Evolutionary conservation across 441 rosid genomes (phyloP), one percentile per base, ranked within the genome.

Genomic region (Jatropha multifida): DNA sequence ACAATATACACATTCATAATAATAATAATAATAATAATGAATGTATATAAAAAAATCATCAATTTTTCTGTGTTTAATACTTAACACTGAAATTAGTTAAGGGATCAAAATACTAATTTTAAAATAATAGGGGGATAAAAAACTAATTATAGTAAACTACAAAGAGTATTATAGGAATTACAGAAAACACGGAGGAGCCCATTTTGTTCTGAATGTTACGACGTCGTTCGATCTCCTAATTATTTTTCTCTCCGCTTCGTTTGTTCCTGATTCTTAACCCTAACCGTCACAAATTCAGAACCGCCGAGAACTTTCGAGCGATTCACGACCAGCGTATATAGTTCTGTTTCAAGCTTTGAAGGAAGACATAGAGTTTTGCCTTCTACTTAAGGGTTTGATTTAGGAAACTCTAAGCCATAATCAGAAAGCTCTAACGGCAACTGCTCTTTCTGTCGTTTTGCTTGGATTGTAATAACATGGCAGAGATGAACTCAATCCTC

Each of bases 401-500:
- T 44, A 44, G 48, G 10, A 44, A 32, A 32, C 32, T 6, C 48
- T 2, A 44, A 44, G 5, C 10, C 48, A 32, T 1, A 6, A 44
- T 44, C 58, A 0, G 18, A 7, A 56, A 56, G 65, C 65, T 15
- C 40, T 5, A 15, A 15, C 51, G 4, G 4, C 14, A n/a, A 14
- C 26, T n/a, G 44, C 49, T 38, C 10, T n/a, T 3, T 44, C 20
- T 9, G 15, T 38, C 13, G 60, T 37, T 69, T 69, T 51, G 46
- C 23, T 68, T 18, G 60, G 9, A 62, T 37, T 9, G 63, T 37
- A 27, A 27, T 61, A 14, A 10, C 15, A 52, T 70, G 73, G 73
- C 42, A 40, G 88, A 85, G 85, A 86, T 69, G 60, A 86, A 84
- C 61, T 69, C 87, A 18, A 73, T 89, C 26, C 75, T 75, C 13